Evolutionary conservation across 345 rosid species (phyloP), one percentile per base, ranked within the genome.

Genomic region (Odontarrhena argentea): DNA sequence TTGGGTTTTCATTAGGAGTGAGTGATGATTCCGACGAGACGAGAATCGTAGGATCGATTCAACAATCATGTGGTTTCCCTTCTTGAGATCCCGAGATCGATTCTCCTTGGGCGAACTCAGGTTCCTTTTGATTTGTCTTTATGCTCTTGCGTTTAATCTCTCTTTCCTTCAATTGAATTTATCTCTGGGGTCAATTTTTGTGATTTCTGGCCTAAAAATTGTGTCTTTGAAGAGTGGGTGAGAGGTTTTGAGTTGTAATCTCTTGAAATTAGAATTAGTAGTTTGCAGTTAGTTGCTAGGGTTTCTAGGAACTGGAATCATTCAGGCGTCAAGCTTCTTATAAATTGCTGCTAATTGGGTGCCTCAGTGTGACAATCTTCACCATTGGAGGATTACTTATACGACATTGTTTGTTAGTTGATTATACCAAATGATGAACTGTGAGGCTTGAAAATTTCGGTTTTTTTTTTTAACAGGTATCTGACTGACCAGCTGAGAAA

Each of bases 81-180:
- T 94, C 67, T 91, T 91, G 87, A 84, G 83, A 86, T 78, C 97
- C 60, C 81, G 96, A 85, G 90, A 91, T 85, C 95, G 97, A 55
- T 89, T 94, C 83, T 87, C 99, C 76, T 60, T 91, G 9, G 87
- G 81, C 36, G 96, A 94, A 79, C 96, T 94, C 87, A 94, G 99
- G 99, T 89, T 76, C 37, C 15, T 9, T 18, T 68, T 18, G 9
- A 13, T 45, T 4, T 18, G 22, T 18, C 32, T 28, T 4, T 4
- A 28, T 28, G 32, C 32, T 18, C 22, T 18, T 28, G 3, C 11
- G 32, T 15, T 66, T 55, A 14, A 43, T 38, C 25, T 41, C 43
- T 64, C 41, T 45, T 34, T 61, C 34, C 1, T 56, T 12, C 28
- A 3, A 6, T 18, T 63, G 22, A 18, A 18, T 18, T 18, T 18